Percentiles rank a stretch among this genome's conserved stretches.
Conservation (phyloP, 257 asterid genomes). For the Capsicum pubescens region DNA sequence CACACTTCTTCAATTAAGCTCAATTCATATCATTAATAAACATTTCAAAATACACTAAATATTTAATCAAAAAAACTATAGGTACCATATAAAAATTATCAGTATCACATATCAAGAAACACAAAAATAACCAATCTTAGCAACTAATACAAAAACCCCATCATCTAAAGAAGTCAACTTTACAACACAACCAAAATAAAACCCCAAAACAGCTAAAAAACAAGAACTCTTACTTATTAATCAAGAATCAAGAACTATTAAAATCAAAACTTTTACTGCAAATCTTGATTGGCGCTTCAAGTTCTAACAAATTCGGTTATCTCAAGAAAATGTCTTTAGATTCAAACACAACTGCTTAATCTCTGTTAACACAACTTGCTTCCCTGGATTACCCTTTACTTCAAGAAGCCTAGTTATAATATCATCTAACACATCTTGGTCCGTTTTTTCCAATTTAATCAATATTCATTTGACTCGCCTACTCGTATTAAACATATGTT, state of each 20-base stretch:
- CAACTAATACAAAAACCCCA: not conserved
- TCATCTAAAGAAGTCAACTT: constrained; percentile 35
- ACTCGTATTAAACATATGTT: not conserved
- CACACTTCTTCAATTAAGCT: not conserved
- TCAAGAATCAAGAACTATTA: not conserved
- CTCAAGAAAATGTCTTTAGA: constrained; percentile 44
- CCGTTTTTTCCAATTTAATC: constrained; percentile 26
- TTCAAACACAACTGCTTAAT: constrained; percentile 40
- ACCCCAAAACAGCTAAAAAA: not conserved
- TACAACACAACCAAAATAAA: not conserved
- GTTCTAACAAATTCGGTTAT: constrained; percentile 52
- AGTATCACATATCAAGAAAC: not conserved
- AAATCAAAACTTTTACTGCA: constrained; percentile 38
- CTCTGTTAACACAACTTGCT: constrained; percentile 47
- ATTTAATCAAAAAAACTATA: not conserved
- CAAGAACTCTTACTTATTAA: not conserved
- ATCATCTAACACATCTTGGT: constrained; percentile 44
- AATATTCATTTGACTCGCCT: not conserved
- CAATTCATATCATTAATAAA: not conserved
- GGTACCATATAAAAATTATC: not conserved
- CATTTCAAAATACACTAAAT: not conserved
- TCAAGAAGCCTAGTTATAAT: constrained; percentile 46
- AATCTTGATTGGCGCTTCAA: constrained; percentile 56
- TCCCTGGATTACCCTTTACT: constrained; percentile 44
- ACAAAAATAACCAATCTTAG: not conserved